Evolutionary conservation across 805 yeast species (phyloP).

Genomic region (Candida xiaguanensis): DNA sequence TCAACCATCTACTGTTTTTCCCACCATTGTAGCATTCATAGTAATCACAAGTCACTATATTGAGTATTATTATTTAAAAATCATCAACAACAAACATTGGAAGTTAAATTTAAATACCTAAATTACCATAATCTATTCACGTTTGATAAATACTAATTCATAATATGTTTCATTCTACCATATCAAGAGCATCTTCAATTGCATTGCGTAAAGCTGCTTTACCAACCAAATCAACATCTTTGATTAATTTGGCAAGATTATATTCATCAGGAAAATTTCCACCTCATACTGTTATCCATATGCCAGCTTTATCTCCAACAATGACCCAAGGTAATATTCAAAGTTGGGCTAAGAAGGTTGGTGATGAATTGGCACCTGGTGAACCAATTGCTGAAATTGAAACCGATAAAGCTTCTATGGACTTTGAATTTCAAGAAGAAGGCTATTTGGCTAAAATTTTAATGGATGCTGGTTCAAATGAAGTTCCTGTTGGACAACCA

Average conservation of each 20-base stretch:
- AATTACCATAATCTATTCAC: neutral
- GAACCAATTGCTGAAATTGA: conserved; percentile 95
- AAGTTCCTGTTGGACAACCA: conserved; percentile 91
- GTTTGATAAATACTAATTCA: neutral
- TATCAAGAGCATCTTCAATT: conserved; percentile 1
- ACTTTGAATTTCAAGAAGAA: conserved; percentile 96
- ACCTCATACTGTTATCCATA: conserved; percentile 80
- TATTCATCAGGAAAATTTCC: conserved; percentile 58
- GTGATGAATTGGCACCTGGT: conserved; percentile 87
- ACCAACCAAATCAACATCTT: conserved; percentile 8
- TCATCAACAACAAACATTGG: neutral
- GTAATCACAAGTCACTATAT: neutral
- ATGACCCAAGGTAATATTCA: conserved; percentile 96
- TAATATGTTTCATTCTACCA: conserved; percentile 2
- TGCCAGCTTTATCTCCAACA: conserved; percentile 99
- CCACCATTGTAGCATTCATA: neutral
- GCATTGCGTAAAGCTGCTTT: neutral
- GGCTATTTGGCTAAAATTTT: conserved; percentile 87
- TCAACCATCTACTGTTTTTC: neutral
- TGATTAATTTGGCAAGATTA: conserved; percentile 32
- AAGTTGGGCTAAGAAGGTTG: conserved; percentile 83
- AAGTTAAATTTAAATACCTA: neutral
- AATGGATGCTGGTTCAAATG: conserved; percentile 80
- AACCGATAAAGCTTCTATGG: conserved; percentile 98
- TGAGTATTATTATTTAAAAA: neutral